Percentiles rank a stretch among this genome's conserved stretches.
phyloP scores from a whole-genome alignment of 257 asterid species.

The Fraxinus excelsior region DNA sequence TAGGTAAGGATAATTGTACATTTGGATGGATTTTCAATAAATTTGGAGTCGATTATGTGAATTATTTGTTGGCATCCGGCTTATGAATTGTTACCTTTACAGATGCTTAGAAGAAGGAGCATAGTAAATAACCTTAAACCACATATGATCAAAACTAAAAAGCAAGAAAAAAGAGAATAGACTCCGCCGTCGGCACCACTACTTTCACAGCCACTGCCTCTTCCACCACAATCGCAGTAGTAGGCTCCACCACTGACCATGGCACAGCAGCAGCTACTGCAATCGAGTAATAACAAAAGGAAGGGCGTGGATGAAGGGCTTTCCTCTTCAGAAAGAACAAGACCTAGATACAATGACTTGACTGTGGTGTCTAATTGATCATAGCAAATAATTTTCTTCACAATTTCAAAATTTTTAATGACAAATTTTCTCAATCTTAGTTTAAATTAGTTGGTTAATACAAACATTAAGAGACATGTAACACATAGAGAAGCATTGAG shows the following conservation, averaged over 20 bases:
- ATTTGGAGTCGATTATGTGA: background rate
- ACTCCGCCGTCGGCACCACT: conserved; percentile 2
- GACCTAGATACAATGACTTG: conserved; percentile 60
- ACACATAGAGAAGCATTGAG: too few species aligned
- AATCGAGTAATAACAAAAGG: conserved; percentile 46
- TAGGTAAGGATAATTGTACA: conserved; percentile 46
- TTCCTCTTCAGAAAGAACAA: conserved; percentile 64
- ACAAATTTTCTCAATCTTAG: background rate
- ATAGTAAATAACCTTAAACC: conserved; percentile 78
- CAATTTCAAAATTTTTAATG: background rate
- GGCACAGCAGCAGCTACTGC: conserved; percentile 30
- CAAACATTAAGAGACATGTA: background rate
- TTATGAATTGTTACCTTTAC: conserved; percentile 4
- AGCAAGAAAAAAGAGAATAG: conserved; percentile 32
- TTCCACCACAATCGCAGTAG: conserved; percentile 9
- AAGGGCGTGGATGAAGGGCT: conserved; percentile 61
- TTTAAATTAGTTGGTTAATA: conserved; percentile 10
- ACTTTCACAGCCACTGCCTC: too few species aligned
- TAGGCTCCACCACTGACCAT: background rate
- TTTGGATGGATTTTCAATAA: background rate
- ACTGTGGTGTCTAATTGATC: conserved; percentile 46
- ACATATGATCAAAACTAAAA: conserved; percentile 69
- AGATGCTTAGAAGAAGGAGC: conserved; percentile 98
- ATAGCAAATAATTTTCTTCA: conserved; percentile 14
- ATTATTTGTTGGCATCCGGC: background rate